A percentile compares a stretch with the other conserved stretches of the same genome.
Evolutionary conservation across 805 yeast genomes (phyloP).

Genomic region (Cyberlindnera galapagoensis): DNA sequence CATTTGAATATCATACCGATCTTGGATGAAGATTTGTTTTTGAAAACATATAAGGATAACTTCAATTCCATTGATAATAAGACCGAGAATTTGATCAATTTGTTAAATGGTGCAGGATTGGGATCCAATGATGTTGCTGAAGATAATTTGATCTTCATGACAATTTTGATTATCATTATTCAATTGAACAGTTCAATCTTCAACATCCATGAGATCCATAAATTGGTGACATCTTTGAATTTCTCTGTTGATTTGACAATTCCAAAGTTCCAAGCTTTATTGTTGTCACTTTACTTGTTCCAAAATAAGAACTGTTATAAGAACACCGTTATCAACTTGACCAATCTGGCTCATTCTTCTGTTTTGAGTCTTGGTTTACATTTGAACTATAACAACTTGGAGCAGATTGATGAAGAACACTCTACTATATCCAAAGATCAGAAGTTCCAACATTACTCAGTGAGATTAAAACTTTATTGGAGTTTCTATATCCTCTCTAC

Average conservation of each 20-base stretch:
- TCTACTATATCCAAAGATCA: slow-evolving; percentile 12
- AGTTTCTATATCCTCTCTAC: slow-evolving; percentile 30
- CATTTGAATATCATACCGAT: slow-evolving; percentile 23
- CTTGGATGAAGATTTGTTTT: slow-evolving; percentile 21
- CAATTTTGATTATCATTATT: slow-evolving; percentile 35
- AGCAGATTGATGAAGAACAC: slow-evolving; percentile 4
- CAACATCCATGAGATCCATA: slow-evolving; percentile 24
- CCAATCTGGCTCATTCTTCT: slow-evolving; percentile 15
- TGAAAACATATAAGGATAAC: slow-evolving; percentile 16
- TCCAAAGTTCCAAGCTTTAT: slow-evolving; percentile 18
- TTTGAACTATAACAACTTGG: slow-evolving; percentile 21
- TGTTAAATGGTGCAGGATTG: slow-evolving; percentile 2
- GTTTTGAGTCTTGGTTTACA: slow-evolving; percentile 24
- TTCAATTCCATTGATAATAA: slow-evolving; percentile 16
- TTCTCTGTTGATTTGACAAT: slow-evolving; percentile 14
- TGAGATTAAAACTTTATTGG: slow-evolving; percentile 38
- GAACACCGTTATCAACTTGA: slow-evolving; percentile 18
- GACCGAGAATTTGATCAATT: slow-evolving; percentile 11
- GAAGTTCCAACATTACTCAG: slow-evolving; percentile 13
- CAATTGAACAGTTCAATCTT: slow-evolving; percentile 24
- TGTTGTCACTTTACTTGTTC: slow-evolving; percentile 21
- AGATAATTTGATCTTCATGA: slow-evolving; percentile 22
- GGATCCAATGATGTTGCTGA: slow-evolving; percentile 15
- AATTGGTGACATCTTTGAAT: slow-evolving; percentile 16
- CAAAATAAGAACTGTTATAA: slow-evolving; percentile 24